These are phyloP conservation scores for Neurospora sublineolata DNA, from an alignment of 495 filamentous ascomycete genomes.

Conservation along the genomic window DNA sequence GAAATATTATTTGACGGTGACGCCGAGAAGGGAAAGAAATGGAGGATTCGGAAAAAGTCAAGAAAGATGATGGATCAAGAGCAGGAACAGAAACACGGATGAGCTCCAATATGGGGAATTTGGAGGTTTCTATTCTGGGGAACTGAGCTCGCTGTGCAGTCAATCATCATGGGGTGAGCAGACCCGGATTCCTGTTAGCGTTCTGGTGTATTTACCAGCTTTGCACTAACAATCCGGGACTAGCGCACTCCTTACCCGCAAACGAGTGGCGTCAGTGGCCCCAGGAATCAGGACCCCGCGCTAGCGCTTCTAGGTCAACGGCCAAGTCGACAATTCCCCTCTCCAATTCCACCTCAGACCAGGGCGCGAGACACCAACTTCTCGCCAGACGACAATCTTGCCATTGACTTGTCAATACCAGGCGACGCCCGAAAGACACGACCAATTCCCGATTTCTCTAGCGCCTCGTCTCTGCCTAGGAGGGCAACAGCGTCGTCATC, in stretches of 20 bases:
- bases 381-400: neutral
- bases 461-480: neutral
- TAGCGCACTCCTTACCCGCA: neutral
- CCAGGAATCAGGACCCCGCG: constrained; percentile 15
- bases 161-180: neutral
- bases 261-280: constrained; percentile 14
- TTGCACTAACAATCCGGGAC: constrained; percentile 2
- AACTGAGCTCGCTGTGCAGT: neutral
- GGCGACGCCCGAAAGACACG: neutral
- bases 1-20: neutral
- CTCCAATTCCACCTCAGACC: neutral
- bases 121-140: neutral
- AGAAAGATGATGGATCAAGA: neutral
- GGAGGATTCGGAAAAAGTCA: neutral
- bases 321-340: neutral
- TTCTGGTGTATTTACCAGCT: too few species aligned
- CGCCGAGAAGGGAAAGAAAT: neutral
- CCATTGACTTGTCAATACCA: neutral
- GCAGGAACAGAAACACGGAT: neutral
- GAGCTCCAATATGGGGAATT: neutral
- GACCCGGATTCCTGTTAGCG: constrained; percentile 1
- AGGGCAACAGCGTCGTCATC: neutral
- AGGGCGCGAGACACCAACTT: neutral
- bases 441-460: neutral
- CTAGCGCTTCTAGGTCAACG: constrained; percentile 20